Evolutionary conservation across 805 yeast species (phyloP), one percentile per base, ranked within the genome.

Genomic region (Danielia reshetovae): DNA sequence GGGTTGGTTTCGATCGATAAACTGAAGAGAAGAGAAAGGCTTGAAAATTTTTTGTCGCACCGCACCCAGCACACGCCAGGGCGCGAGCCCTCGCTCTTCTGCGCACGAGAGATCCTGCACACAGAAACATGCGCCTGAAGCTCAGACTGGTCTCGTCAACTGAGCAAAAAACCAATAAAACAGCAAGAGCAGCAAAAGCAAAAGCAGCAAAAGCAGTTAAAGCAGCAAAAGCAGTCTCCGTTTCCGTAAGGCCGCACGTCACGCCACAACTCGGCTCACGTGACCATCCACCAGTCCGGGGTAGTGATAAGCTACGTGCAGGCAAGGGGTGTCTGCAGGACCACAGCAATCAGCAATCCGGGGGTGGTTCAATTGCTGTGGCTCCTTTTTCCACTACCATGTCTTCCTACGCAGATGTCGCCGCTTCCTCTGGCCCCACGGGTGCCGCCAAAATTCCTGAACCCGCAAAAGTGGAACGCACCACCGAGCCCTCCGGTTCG

Each of bases 1-100:
- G 73, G 54, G 75, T 63, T 75, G 81, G 79, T 68, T 74, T 75
- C 81, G 61, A 73, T 75, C 81, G 81, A 75, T 70, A 57, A 53
- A 39, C 9, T 7, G 22, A 7, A 35, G 35, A 46, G 45, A 30
- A 28, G 43, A 40, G 29, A 25, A 45, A 34, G 29, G 28, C 22
- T 15, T 27, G 34, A 34, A 32, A 15, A 33, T 22, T 24, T 23
- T 27, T 37, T 40, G 34, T 30, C 14, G 17, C 34, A 22, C 31
- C 18, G 13, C 32, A n/a, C 23, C 22, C 29, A 19, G 34, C 18
- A 26, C 9, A 30, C 19, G 32, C 23, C 21, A 34, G 46, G 46
- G 46, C 46, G 11, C 11, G 19, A 30, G 49, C 47, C 47, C 48
- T 40, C 31, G 13, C 12, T 5, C 19, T 5, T 4, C 23, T 14